Conservation (phyloP, 768 basidiomycete species). For the Leucocoprinus leucothites region DNA sequence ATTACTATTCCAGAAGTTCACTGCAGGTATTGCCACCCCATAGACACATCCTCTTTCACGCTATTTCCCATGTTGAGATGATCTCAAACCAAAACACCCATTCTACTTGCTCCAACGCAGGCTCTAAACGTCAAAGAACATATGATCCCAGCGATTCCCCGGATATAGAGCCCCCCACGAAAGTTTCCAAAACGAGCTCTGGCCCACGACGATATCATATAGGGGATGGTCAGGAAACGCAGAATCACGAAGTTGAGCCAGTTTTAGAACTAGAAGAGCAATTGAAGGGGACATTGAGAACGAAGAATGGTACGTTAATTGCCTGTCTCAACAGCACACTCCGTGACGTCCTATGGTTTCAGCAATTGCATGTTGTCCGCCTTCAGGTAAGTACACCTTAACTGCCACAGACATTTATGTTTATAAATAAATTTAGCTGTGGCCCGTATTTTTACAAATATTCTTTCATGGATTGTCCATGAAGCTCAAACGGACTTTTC, state of each 20-base stretch:
- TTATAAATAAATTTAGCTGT: not conserved
- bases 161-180: not conserved
- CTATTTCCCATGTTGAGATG: not conserved
- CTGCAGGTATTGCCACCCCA: too few species aligned
- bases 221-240: not conserved
- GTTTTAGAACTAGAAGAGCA: not conserved
- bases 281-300: not conserved
- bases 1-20: too few species aligned
- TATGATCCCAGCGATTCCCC: not conserved
- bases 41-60: too few species aligned
- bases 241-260: not conserved
- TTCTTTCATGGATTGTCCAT: not conserved
- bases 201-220: not conserved
- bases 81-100: not conserved
- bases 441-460: not conserved
- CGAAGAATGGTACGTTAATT: not conserved
- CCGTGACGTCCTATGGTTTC: not conserved
- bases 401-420: not conserved
- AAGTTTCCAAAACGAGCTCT: slow-evolving; percentile 1
- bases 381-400: not conserved
- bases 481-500: not conserved
- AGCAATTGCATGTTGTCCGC: slow-evolving; percentile 1
- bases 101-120: not conserved
- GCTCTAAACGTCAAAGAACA: slow-evolving; percentile 1
- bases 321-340: not conserved